A percentile compares a stretch with the other conserved stretches of the same genome.
Evolutionary conservation across 768 basidiomycete genomes (phyloP).

Genomic region (Trametes maxima): DNA sequence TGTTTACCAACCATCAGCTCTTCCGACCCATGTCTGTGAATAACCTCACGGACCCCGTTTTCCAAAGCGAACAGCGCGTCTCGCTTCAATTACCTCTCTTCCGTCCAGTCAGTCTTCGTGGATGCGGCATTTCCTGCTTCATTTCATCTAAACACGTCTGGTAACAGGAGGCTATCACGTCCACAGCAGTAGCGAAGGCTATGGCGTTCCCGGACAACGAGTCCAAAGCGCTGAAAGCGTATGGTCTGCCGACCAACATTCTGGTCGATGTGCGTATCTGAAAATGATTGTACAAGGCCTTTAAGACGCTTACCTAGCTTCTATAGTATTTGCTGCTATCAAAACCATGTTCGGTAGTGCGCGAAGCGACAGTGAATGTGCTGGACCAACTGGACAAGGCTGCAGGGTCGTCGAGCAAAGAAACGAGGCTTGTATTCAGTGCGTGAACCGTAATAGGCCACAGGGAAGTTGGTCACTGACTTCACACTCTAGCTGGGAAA

Average conservation of each 20-base stretch:
- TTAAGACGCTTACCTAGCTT: background rate
- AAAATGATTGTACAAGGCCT: background rate
- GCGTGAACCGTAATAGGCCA: conserved; percentile 31
- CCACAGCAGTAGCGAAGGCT: conserved; percentile 46
- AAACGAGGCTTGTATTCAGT: conserved; percentile 68
- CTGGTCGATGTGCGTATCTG: conserved; percentile 64
- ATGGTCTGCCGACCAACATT: conserved; percentile 72
- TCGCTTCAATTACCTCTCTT: conserved; percentile 46
- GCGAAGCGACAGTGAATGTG: conserved; percentile 63
- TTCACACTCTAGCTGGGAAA: conserved; percentile 57
- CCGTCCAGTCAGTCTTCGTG: conserved; percentile 40
- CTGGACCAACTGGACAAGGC: conserved; percentile 56
- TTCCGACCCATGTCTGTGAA: conserved; percentile 45
- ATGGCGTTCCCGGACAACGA: conserved; percentile 47
- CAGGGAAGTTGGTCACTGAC: background rate
- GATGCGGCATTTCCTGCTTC: background rate
- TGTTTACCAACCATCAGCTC: conserved; percentile 33
- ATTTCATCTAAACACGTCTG: background rate
- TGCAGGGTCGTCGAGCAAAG: conserved; percentile 47
- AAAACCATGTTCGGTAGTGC: conserved; percentile 70
- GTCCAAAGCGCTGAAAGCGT: conserved; percentile 57
- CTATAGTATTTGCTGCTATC: conserved; percentile 69
- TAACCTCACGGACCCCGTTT: conserved; percentile 44
- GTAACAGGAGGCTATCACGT: conserved; percentile 38
- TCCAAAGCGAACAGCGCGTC: conserved; percentile 40